phyloP scores from a whole-genome alignment of 768 basidiomycete species.

The Leccinum incarnatum region DNA sequence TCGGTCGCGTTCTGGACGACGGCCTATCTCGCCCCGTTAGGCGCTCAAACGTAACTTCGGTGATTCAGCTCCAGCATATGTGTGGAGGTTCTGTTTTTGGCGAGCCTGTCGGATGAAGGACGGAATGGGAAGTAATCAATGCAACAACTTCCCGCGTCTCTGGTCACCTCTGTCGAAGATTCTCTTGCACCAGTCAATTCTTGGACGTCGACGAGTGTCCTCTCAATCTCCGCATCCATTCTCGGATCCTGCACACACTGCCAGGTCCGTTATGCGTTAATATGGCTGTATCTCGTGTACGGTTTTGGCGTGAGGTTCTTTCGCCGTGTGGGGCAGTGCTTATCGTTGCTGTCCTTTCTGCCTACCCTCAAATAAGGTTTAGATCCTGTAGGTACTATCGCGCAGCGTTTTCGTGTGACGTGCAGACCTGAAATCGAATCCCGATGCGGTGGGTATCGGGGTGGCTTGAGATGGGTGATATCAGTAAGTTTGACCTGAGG shows the following conservation, averaged over 20 bases:
- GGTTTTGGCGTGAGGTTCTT: neutral
- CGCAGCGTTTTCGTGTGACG: neutral
- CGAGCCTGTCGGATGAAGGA: no score
- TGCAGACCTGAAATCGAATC: neutral
- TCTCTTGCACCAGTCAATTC: no score
- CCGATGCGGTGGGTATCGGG: neutral
- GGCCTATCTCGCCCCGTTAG: neutral
- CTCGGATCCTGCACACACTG: neutral
- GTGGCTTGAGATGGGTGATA: neutral
- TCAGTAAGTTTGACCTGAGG: neutral
- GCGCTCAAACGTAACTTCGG: no score
- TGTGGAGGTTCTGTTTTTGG: neutral
- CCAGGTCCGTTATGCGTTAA: neutral
- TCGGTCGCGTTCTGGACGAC: neutral
- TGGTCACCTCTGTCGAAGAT: no score
- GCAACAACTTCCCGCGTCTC: no score
- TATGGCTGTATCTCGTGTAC: neutral
- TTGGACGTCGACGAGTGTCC: neutral
- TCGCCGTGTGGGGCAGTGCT: slow-evolving; percentile 1
- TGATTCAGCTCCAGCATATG: neutral
- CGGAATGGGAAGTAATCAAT: no score
- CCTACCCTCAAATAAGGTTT: neutral
- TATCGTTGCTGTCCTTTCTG: neutral
- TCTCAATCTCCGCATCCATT: neutral
- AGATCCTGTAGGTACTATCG: neutral